Base-by-base conservation (phyloP, 2,329 filamentous ascomycete species). In the Aureobasidium subglaciale region DNA sequence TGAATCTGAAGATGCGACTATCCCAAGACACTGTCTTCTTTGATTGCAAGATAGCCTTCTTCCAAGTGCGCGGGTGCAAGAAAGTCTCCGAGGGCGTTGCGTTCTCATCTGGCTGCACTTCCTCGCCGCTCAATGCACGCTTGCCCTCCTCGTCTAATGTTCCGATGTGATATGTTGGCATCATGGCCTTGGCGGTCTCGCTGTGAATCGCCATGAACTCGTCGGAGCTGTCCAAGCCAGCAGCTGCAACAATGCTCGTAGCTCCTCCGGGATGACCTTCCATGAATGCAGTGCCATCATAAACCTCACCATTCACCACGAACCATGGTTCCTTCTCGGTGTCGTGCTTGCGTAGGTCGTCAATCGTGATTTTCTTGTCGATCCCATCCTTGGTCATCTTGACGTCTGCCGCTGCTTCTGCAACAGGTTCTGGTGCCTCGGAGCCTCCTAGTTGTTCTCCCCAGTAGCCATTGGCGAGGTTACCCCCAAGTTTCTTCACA, bases 191-290 rank as follows among this genome's bases (percentile, higher is more conserved):
- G 30, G 91, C 91, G 15, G 88, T 95, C 73, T 96, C 90, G 67
- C 87, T 91, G 68, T 96, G 89, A 63, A 96, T 96, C 13, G 88
- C 86, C 73, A 95, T 81, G 68, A 96, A 96, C 62, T 96, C 91
- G 64, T 96, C 91, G 0, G 87, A 87, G 9, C 82, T 82, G 69
- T 96, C 90, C 63, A 88, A 76, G 0, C 85, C 90, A n/a, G 90
- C 90, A 3, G 86, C 88, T 25, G 85, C 85, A 53, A 86, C 78
- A 65, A 96, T 96, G 64, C 88, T 93, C 60, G 87, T 82, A 2
- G 88, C 89, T 49, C 91, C 91, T 50, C 91, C 91, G 0, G 91
- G 91, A 67, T 96, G 91, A 1, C 78, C 86, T 59, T 90, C 81
- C 13, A 96, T 73, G 67, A 93, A 96, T 2, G 73, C 71, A 1